Percentiles rank a stretch among this genome's conserved stretches.
Conservation (phyloP, 768 basidiomycete genomes). For the Termitomyces sp. region DNA sequence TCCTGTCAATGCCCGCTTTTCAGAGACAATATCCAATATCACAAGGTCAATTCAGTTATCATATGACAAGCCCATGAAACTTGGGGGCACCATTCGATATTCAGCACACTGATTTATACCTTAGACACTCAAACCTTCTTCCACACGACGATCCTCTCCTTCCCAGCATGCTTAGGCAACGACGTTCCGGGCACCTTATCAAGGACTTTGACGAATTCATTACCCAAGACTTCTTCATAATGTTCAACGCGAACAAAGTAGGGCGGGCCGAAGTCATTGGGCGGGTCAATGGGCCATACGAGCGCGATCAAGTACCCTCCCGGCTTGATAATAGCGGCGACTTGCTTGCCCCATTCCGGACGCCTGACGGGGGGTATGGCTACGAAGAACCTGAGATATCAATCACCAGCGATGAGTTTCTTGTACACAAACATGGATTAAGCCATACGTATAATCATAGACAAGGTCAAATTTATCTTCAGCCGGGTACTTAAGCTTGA, state of each 20-base stretch:
- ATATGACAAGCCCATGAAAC: background rate
- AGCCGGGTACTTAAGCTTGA: constrained; percentile 26
- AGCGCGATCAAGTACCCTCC: constrained; percentile 62
- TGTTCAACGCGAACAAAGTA: constrained; percentile 55
- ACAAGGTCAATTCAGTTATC: too few relatives aligned
- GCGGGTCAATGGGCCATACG: constrained; percentile 49
- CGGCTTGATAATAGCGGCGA: constrained; percentile 49
- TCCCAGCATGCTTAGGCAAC: constrained; percentile 34
- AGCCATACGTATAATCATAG: constrained; percentile 58
- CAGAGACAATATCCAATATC: too few relatives aligned
- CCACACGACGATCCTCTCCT: constrained; percentile 54
- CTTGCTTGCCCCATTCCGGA: constrained; percentile 51
- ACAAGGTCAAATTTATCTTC: constrained; percentile 46
- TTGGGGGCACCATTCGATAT: background rate
- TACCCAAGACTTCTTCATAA: constrained; percentile 44
- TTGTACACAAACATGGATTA: too few relatives aligned
- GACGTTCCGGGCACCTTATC: constrained; percentile 47
- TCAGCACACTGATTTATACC: background rate
- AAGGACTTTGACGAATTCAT: constrained; percentile 11
- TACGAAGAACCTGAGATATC: constrained; percentile 54
- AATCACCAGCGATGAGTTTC: background rate
- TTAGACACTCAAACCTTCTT: constrained; percentile 15
- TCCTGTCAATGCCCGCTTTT: background rate
- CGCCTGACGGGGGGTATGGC: constrained; percentile 57
- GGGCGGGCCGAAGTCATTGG: constrained; percentile 50